Base-by-base conservation (phyloP, 768 basidiomycete genomes). In the Trametes cinnabarina region DNA sequence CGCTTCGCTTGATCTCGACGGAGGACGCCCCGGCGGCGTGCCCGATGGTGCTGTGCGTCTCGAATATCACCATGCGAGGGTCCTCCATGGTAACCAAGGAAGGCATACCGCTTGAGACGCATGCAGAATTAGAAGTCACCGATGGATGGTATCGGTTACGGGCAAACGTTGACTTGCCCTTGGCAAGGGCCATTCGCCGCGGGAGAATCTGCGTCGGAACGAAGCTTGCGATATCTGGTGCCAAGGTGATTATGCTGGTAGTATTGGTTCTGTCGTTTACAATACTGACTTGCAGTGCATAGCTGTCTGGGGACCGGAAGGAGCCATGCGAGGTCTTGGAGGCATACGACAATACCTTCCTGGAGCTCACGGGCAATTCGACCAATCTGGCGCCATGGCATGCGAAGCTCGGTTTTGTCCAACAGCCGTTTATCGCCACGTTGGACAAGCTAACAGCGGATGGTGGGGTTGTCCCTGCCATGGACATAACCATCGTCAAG, bases 101-200 rank as follows among this genome's bases (percentile, higher is more conserved):
- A 28, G 74, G 75, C 3, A 49, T 71, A 19, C 64, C 74, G 4
- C 65, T 72, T 25, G 74, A 74, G 22, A 67, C 75, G 3, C 71
- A 77, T 63, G 82, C 87, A 0, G 82, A 86, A 62, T 72, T 99
- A 6, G 97, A 98, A 71, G 74, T 98, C n/a, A 94, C 94, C 0
- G 97, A 99, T 68, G 97, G 97, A 14, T 99, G 97, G 97, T 99
- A 99, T 66, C 76, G 86, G 26, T 76, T 98, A 7, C 83, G 85
- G 14, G 90, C 93, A 0, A 79, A 79, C 44, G 77, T 92, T 12
- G 97, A 98, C 71, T 73, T 74, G 19, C 82, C 89, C 3, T 76
- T 99, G 20, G 79, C 79, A 2, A 80, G 88, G 42, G 95, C 92
- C 2, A 73, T 90, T 9, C 76, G 77, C 44, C 80, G 79, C 23